Percentiles rank a stretch among this genome's conserved stretches.
These are phyloP conservation scores for Blumeriella jaapii DNA, from an alignment of 2,329 filamentous ascomycete species.

Conservation along the genomic window DNA sequence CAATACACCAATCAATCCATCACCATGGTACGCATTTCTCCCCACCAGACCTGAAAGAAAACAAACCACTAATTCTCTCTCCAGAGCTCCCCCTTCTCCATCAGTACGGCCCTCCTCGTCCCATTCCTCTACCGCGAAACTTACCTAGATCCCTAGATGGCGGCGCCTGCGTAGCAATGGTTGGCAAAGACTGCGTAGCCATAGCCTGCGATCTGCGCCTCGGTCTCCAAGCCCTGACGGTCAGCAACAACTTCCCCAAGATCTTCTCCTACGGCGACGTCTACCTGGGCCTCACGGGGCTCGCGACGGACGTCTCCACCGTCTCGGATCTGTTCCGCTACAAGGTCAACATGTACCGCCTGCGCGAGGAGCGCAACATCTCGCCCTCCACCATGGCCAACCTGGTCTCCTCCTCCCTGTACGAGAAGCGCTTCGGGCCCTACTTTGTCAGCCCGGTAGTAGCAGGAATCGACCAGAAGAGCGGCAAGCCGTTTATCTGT, in stretches of 20 bases:
- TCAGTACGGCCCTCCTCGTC: constrained; percentile 52
- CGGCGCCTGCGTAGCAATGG: constrained; percentile 96
- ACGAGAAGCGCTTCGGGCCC: constrained; percentile 91
- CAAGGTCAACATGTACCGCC: constrained; percentile 99
- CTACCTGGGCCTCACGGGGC: constrained; percentile 89
- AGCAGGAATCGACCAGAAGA: constrained; percentile 89
- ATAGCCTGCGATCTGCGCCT: constrained; percentile 98
- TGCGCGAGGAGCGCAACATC: constrained; percentile 96
- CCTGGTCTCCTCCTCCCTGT: constrained; percentile 80
- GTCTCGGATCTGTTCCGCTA: constrained; percentile 97
- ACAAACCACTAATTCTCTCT: constrained; percentile 26
- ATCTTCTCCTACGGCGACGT: constrained; percentile 96
- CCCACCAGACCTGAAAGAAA: constrained; percentile 9
- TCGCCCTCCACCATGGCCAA: constrained; percentile 92
- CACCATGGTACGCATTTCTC: constrained; percentile 22
- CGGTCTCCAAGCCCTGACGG: constrained; percentile 88
- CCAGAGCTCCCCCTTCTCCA: constrained; percentile 85
- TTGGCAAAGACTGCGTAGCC: constrained; percentile 98
- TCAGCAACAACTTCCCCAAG: constrained; percentile 99
- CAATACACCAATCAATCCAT: constrained; percentile 3
- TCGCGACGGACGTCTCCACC: constrained; percentile 90
- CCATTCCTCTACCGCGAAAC: background rate
- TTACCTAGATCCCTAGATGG: constrained; percentile 43
- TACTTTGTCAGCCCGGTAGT: constrained; percentile 95
- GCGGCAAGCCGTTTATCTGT: constrained; percentile 92